These are phyloP conservation scores for Yamadazyma sp. DNA, from an alignment of 1,139 yeast genomes.

Conservation along the genomic window DNA sequence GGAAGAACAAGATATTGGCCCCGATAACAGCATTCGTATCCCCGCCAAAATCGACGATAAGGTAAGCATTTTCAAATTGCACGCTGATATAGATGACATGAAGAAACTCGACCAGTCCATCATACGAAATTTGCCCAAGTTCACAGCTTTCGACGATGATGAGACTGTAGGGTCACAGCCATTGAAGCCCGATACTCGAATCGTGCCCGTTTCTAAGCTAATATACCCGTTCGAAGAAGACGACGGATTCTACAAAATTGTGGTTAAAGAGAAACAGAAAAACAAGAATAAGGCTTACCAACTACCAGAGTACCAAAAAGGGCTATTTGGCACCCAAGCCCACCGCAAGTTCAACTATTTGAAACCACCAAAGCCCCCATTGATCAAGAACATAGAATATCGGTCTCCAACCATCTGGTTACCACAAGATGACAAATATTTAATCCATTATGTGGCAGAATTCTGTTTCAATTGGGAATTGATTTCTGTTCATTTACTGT, in stretches of 20 bases:
- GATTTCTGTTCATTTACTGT: conserved; percentile 73
- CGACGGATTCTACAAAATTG: conserved; percentile 61
- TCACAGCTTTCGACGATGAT: conserved; percentile 49
- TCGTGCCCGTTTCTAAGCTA: conserved; percentile 53
- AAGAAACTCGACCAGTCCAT: conserved; percentile 56
- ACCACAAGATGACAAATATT: conserved; percentile 84
- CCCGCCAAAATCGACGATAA: conserved; percentile 14
- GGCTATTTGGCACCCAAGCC: conserved; percentile 57
- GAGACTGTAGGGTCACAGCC: conserved; percentile 21
- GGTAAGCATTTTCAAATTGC: conserved; percentile 56
- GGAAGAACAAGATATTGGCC: conserved; percentile 4
- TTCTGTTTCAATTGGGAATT: conserved; percentile 93
- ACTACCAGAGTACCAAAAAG: conserved; percentile 51
- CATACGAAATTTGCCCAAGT: conserved; percentile 53
- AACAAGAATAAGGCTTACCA: conserved; percentile 10
- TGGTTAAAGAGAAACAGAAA: conserved; percentile 45
- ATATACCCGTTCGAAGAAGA: conserved; percentile 63
- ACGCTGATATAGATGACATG: conserved; percentile 51
- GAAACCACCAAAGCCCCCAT: conserved; percentile 89
- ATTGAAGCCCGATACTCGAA: conserved; percentile 22
- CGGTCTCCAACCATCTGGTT: conserved; percentile 95
- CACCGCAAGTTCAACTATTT: conserved; percentile 62
- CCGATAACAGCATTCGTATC: conserved; percentile 1
- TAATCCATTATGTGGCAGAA: conserved; percentile 80
- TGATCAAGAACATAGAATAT: conserved; percentile 70